Evolutionary conservation across 257 asterid genomes (phyloP).

Genomic region (Nicotiana benthamiana): DNA sequence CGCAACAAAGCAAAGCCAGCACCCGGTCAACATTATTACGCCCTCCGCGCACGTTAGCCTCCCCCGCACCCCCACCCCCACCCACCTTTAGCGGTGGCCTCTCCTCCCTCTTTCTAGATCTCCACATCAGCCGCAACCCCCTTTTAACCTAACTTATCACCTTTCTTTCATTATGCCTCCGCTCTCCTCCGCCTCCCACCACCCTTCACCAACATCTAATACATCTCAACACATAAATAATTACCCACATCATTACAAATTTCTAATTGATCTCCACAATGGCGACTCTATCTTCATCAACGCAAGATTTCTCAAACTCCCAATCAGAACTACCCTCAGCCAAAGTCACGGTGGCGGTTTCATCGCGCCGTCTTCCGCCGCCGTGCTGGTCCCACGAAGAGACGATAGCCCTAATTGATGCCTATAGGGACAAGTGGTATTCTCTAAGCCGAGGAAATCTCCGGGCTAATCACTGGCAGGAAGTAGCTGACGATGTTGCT

Average conservation of each 20-base stretch:
- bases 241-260: too few species aligned
- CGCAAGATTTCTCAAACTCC: constrained; percentile 18
- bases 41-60: constrained; percentile 68
- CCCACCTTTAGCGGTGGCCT: constrained; percentile 59
- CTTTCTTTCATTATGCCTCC: constrained; percentile 47
- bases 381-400: constrained; percentile 98
- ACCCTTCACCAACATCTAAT: constrained; percentile 10
- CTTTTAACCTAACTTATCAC: constrained; percentile 46
- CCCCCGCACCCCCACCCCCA: constrained; percentile 37
- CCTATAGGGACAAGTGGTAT: constrained; percentile 79
- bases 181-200: constrained; percentile 17
- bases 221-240: constrained; percentile 4
- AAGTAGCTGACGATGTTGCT: constrained; percentile 85
- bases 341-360: constrained; percentile 29
- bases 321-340: constrained; percentile 28
- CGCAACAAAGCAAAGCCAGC: not conserved
- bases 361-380: constrained; percentile 85
- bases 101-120: constrained; percentile 44
- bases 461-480: constrained; percentile 91
- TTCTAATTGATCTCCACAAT: too few species aligned
- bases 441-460: constrained; percentile 94
- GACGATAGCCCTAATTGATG: constrained; percentile 71
- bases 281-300: constrained; percentile 32
- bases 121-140: constrained; percentile 51
- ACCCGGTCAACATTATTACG: constrained; percentile 2